phyloP scores from a whole-genome alignment of 352 stramenopile genomes.

The Pythium sp. region DNA sequence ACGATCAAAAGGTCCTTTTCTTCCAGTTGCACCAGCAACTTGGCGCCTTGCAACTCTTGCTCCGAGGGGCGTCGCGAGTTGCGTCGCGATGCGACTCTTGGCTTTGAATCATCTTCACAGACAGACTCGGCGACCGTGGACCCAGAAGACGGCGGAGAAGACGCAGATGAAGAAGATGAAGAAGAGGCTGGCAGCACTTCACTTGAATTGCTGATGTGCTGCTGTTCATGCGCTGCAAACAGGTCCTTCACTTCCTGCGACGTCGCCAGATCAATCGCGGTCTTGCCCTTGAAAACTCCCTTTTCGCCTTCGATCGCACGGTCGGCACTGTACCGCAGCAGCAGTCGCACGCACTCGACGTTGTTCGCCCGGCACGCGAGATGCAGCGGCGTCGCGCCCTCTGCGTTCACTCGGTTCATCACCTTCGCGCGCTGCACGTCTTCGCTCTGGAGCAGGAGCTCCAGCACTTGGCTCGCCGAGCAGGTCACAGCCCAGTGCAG shows the following conservation, averaged over 20 bases:
- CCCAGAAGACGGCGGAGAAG: conserved; percentile 1
- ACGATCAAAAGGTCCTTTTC: conserved; percentile 81
- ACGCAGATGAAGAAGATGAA: neutral
- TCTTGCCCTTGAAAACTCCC: conserved; percentile 58
- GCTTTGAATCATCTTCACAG: conserved; percentile 18
- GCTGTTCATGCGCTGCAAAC: conserved; percentile 19
- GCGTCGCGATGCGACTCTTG: neutral
- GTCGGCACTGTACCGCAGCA: conserved; percentile 49
- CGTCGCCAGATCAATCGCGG: conserved; percentile 49
- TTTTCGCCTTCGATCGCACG: conserved; percentile 32
- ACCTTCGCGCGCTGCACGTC: conserved; percentile 35
- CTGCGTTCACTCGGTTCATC: conserved; percentile 53
- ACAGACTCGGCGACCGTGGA: conserved; percentile 1
- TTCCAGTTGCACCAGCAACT: conserved; percentile 63
- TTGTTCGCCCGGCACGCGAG: conserved; percentile 60
- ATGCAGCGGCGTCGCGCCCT: conserved; percentile 77
- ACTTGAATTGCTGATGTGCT: neutral
- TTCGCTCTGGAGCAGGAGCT: conserved; percentile 38
- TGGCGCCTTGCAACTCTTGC: conserved; percentile 24
- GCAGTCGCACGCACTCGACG: conserved; percentile 46
- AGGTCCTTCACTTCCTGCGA: conserved; percentile 42
- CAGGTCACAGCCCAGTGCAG: conserved; percentile 82
- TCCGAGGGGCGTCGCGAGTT: conserved; percentile 5
- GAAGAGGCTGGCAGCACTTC: neutral
- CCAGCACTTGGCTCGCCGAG: conserved; percentile 53